A percentile compares a stretch with the other conserved stretches of the same genome.
Conservation (phyloP, 1,284 basidiomycete genomes). For the Stereum hirsutum region DNA sequence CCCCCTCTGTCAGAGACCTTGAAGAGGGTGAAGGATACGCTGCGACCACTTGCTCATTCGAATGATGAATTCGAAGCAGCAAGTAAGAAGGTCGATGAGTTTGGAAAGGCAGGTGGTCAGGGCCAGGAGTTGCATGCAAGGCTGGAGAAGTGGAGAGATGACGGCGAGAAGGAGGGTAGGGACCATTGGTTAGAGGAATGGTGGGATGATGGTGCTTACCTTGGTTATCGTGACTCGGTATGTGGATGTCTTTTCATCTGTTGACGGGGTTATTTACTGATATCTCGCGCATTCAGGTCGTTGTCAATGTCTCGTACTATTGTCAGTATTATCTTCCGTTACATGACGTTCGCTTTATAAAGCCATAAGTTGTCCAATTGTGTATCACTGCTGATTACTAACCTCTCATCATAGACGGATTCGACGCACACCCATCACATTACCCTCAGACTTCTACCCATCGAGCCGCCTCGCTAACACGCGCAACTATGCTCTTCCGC, state of each 20-base stretch:
- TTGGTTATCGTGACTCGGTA: slow-evolving; percentile 71
- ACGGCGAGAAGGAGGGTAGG: slow-evolving; percentile 29
- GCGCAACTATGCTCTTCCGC: slow-evolving; percentile 67
- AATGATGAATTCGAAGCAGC: slow-evolving; percentile 45
- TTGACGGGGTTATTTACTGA: not conserved
- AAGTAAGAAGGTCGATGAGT: slow-evolving; percentile 52
- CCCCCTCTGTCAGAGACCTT: slow-evolving; percentile 50
- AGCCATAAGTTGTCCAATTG: too few species aligned
- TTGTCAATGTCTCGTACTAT: slow-evolving; percentile 79
- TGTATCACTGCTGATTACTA: not conserved
- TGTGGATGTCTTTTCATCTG: slow-evolving; percentile 14
- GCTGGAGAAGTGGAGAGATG: slow-evolving; percentile 29
- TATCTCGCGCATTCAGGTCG: slow-evolving; percentile 36
- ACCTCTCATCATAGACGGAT: slow-evolving; percentile 50
- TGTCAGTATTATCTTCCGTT: too few species aligned
- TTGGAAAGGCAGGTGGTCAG: slow-evolving; percentile 28
- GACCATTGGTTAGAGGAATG: slow-evolving; percentile 75
- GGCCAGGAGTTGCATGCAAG: slow-evolving; percentile 51
- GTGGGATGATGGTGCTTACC: slow-evolving; percentile 72
- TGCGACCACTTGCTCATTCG: slow-evolving; percentile 59
- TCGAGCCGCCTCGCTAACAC: slow-evolving; percentile 67
- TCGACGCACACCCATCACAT: slow-evolving; percentile 55
- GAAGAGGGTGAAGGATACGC: slow-evolving; percentile 44
- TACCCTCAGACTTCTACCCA: slow-evolving; percentile 48
- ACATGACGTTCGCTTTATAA: too few species aligned